phyloP scores from a whole-genome alignment of 345 rosid species.

The Fremontodendron californicum region DNA sequence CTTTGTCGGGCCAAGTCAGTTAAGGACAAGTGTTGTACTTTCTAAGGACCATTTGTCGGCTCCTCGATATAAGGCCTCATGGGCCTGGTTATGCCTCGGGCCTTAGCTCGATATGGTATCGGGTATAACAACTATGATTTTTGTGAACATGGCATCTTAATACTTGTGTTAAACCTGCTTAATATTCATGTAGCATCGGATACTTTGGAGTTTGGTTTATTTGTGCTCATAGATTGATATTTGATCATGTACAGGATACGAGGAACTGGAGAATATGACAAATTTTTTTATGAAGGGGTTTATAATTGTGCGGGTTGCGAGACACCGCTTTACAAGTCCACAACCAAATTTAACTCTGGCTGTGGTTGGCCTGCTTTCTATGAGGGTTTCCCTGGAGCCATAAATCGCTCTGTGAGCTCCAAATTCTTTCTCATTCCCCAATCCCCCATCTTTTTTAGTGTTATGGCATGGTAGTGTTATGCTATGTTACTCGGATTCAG shows the following conservation, averaged over 20 bases:
- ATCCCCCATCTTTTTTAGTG: too few species aligned
- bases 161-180: too few species aligned
- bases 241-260: slow-evolving; percentile 16
- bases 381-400: slow-evolving; percentile 66
- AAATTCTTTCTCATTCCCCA: background rate
- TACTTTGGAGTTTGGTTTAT: background rate
- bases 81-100: too few species aligned
- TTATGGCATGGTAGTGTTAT: background rate
- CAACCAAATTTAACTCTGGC: slow-evolving; percentile 59
- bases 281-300: slow-evolving; percentile 47
- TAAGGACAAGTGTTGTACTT: too few species aligned
- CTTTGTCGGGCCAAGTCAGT: too few species aligned
- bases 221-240: background rate
- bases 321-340: slow-evolving; percentile 53
- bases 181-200: background rate
- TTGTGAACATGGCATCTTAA: background rate
- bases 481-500: too few species aligned
- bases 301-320: slow-evolving; percentile 64
- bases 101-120: too few species aligned
- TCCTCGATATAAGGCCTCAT: too few species aligned
- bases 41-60: too few species aligned
- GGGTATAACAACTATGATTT: background rate
- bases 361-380: slow-evolving; percentile 84
- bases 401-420: slow-evolving; percentile 43
- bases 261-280: slow-evolving; percentile 58